Base-by-base conservation (phyloP, 495 filamentous ascomycete genomes). In the Podospora didyma region DNA sequence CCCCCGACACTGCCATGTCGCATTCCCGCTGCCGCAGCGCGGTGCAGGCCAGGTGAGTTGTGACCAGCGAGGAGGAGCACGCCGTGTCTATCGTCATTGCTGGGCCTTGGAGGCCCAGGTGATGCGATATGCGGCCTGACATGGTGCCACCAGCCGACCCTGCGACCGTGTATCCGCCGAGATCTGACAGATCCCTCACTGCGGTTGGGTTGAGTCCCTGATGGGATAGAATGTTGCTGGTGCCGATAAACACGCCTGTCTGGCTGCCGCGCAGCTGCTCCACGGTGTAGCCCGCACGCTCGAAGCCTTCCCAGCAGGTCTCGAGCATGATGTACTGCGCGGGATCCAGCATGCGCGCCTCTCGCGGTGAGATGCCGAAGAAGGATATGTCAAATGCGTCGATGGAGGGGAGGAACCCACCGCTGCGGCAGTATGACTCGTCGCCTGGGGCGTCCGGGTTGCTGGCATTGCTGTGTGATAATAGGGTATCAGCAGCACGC, bases 41-140 rank as follows among this genome's bases (percentile, higher is more conserved):
- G n/a, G 57, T 52, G 41, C 68, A 72, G 1, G 75, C 76, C 4
- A 68, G 49, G 57, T 78, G 72, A 0, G 73, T 46, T 10, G 65
- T 63, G 9, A 68, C 62, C 6, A 79, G 39, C 17, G 65, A 70
- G 2, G 60, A 58, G 0, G 71, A 74, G 58, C 76, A 79, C 0
- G 69, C 76, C 3, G 75, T 77, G 45, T 80, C 77, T 5, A 80
- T 53, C 0, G 75, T 71, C 16, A 80, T 57, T 57, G 75, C 73
- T 16, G 76, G 71, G 0, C 75, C 75, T 2, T 65, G 60, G 6
- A 79, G 61, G 45, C 77, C 67, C 37, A 78, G 74, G 52, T 70
- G 72, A 54, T 77, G 75, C 6, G 74, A 77, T 12, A 81, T 61
- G 0, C 76, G 71, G 49, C 77, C 78, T 2, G 77, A 66, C 49